Evolutionary conservation across 306 rosid genomes (phyloP).

Genomic region (Citrullus colocynthis): DNA sequence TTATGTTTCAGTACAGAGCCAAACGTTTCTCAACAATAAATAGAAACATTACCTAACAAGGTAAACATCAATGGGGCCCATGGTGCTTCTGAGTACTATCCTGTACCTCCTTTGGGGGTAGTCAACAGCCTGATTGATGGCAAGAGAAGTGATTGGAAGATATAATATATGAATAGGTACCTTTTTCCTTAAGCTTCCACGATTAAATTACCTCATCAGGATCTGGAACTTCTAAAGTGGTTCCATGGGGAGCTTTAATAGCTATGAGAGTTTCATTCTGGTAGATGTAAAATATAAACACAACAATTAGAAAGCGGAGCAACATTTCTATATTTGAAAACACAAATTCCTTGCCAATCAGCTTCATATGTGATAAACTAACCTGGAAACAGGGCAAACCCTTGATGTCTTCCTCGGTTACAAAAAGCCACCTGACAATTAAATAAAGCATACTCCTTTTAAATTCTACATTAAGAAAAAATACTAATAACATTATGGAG

Average conservation of each 20-base stretch:
- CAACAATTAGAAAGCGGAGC: not conserved
- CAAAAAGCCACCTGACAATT: slow-evolving; percentile 67
- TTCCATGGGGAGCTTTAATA: slow-evolving; percentile 96
- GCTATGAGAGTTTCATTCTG: slow-evolving; percentile 97
- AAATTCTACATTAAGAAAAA: not conserved
- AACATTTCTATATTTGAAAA: not conserved
- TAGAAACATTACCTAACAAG: slow-evolving; percentile 67
- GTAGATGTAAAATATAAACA: slow-evolving; percentile 12
- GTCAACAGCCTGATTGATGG: slow-evolving; percentile 62
- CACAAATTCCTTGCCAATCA: not conserved
- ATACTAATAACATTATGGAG: not conserved
- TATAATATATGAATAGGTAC: slow-evolving; percentile 3
- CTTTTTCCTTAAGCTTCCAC: not conserved
- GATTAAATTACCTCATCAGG: slow-evolving; percentile 80
- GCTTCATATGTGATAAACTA: not conserved
- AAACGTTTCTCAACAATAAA: not conserved
- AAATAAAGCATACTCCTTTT: not conserved
- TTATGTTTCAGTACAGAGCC: not conserved
- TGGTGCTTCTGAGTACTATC: slow-evolving; percentile 87
- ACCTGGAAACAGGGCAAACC: slow-evolving; percentile 86
- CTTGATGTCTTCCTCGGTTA: slow-evolving; percentile 95
- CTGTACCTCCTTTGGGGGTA: slow-evolving; percentile 93
- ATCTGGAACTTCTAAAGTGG: slow-evolving; percentile 96
- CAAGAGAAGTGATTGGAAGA: slow-evolving; percentile 22
- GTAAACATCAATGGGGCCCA: slow-evolving; percentile 97